Evolutionary conservation across 495 filamentous ascomycete genomes (phyloP).

Genomic region (Entonaema liquescens): DNA sequence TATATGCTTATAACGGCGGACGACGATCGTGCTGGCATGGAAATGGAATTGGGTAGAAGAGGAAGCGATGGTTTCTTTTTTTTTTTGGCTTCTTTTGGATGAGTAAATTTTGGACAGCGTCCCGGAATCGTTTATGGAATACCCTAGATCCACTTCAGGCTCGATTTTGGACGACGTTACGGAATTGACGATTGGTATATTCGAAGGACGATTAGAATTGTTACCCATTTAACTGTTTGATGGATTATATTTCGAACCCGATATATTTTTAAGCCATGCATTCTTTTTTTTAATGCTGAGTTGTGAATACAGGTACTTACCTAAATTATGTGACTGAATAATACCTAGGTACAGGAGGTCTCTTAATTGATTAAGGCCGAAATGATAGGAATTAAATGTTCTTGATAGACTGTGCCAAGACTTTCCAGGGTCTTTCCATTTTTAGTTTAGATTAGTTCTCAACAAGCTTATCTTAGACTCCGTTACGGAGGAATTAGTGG

Average conservation of each 20-base stretch:
- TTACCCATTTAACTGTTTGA: constrained; percentile 18
- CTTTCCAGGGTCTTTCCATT: constrained; percentile 4
- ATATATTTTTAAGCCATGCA: constrained; percentile 9
- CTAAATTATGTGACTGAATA: neutral
- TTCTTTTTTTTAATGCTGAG: neutral
- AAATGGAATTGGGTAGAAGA: constrained; percentile 4
- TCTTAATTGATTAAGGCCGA: too few relatives aligned
- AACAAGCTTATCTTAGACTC: constrained; percentile 30
- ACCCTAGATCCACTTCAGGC: constrained; percentile 17
- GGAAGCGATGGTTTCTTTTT: constrained; percentile 3
- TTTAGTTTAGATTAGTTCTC: constrained; percentile 24
- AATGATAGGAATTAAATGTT: neutral
- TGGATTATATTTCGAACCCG: constrained; percentile 15
- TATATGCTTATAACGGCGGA: constrained; percentile 18
- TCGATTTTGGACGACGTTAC: constrained; percentile 19
- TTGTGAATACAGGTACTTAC: too few relatives aligned
- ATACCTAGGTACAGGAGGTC: neutral
- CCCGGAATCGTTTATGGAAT: constrained; percentile 30
- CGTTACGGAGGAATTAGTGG: constrained; percentile 28
- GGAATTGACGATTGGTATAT: constrained; percentile 16
- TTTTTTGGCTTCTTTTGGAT: constrained; percentile 18
- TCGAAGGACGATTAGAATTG: constrained; percentile 4
- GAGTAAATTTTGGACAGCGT: constrained; percentile 17
- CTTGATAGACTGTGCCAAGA: constrained; percentile 11
- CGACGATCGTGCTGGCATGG: constrained; percentile 13